Evolutionary conservation across 1,284 basidiomycete species (phyloP).

Genomic region (Ustilago cynodontis): DNA sequence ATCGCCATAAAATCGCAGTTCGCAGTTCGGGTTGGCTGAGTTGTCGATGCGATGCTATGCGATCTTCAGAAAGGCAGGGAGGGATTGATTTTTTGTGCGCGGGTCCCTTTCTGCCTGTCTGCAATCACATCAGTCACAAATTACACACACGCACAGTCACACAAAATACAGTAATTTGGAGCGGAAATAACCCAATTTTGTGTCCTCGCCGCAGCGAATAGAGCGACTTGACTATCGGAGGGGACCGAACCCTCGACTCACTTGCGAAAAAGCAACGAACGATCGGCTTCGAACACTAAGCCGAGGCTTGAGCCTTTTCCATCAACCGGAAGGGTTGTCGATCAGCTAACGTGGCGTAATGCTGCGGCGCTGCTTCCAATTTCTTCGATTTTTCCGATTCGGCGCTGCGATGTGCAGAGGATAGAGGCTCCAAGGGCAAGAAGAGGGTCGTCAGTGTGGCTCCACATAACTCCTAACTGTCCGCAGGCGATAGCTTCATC

Average conservation of each 20-base stretch:
- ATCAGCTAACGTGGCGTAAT: background rate
- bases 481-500: no score
- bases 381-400: background rate
- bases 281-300: background rate
- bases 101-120: background rate
- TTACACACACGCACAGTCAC: background rate
- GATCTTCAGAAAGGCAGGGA: background rate
- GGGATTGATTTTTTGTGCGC: background rate
- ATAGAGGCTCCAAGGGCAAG: background rate
- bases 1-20: background rate
- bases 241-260: background rate
- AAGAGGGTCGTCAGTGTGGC: background rate
- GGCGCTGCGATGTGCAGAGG: background rate
- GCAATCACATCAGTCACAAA: slow-evolving; percentile 1
- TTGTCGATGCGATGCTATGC: background rate
- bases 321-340: background rate
- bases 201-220: background rate
- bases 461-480: background rate
- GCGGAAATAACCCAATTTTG: background rate
- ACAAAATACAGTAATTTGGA: no score
- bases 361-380: slow-evolving; percentile 3
- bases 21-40: slow-evolving; percentile 5
- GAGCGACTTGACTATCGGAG: background rate
- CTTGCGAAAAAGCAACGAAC: no score
- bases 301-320: background rate